A percentile compares a stretch with the other conserved stretches of the same genome.
Conservation (phyloP, 352 stramenopile species). For the Phytophthora hibernalis region DNA sequence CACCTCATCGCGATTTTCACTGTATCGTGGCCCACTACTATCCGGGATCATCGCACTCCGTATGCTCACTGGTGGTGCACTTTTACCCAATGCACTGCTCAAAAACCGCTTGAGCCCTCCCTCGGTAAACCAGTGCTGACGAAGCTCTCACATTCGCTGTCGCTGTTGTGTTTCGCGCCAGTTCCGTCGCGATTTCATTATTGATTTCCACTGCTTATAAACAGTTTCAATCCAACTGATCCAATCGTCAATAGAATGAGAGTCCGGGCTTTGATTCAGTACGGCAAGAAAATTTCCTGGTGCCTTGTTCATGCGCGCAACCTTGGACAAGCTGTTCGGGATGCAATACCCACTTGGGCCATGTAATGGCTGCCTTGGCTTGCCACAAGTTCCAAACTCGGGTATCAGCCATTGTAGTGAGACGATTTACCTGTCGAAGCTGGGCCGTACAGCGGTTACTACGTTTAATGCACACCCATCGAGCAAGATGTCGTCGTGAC, state of each 20-base stretch:
- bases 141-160: neutral
- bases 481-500: neutral
- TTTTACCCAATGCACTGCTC: neutral
- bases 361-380: neutral
- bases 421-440: neutral
- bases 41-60: neutral
- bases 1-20: neutral
- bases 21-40: neutral
- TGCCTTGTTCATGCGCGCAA: neutral
- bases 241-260: neutral
- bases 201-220: neutral
- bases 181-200: neutral
- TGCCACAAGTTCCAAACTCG: neutral
- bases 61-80: neutral
- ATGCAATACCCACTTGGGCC: neutral
- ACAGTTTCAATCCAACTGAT: neutral
- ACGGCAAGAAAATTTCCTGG: neutral
- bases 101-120: neutral
- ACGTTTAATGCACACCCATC: neutral
- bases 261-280: neutral
- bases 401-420: neutral
- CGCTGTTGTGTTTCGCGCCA: neutral
- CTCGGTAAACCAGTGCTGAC: neutral
- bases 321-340: neutral
- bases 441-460: neutral